Conservation (phyloP, 805 yeast species). For the Spathaspora passalidarum region DNA sequence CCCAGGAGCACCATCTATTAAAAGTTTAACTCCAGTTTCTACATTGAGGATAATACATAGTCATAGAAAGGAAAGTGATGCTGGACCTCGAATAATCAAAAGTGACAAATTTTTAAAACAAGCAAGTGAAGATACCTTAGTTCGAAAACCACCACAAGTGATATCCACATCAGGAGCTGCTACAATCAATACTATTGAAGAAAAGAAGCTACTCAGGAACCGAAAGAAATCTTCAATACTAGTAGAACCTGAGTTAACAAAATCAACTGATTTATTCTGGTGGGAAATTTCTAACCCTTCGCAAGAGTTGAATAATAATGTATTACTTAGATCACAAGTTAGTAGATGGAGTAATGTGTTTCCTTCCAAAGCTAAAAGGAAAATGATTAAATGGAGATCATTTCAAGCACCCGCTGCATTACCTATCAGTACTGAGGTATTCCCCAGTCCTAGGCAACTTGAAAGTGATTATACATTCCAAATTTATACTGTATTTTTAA, state of each 20-base stretch:
- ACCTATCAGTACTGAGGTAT: slow-evolving; percentile 76
- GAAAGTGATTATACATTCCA: slow-evolving; percentile 73
- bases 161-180: neutral
- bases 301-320: slow-evolving; percentile 52
- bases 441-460: slow-evolving; percentile 70
- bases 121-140: neutral
- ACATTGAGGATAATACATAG: neutral
- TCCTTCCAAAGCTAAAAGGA: slow-evolving; percentile 65
- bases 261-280: slow-evolving; percentile 25
- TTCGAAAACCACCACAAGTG: neutral
- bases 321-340: slow-evolving; percentile 55
- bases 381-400: slow-evolving; percentile 87
- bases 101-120: neutral
- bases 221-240: slow-evolving; percentile 5
- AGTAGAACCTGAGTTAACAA: slow-evolving; percentile 9
- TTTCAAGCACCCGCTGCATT: slow-evolving; percentile 90
- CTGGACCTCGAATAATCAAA: neutral
- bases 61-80: neutral
- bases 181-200: no score
- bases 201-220: neutral
- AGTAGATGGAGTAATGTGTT: slow-evolving; percentile 93
- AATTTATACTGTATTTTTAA: slow-evolving; percentile 74
- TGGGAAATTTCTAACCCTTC: slow-evolving; percentile 64
- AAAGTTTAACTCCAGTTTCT: neutral
- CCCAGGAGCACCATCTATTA: neutral